Conservation (phyloP, 2,329 filamentous ascomycete species). For the Dactylonectria macrodidyma region DNA sequence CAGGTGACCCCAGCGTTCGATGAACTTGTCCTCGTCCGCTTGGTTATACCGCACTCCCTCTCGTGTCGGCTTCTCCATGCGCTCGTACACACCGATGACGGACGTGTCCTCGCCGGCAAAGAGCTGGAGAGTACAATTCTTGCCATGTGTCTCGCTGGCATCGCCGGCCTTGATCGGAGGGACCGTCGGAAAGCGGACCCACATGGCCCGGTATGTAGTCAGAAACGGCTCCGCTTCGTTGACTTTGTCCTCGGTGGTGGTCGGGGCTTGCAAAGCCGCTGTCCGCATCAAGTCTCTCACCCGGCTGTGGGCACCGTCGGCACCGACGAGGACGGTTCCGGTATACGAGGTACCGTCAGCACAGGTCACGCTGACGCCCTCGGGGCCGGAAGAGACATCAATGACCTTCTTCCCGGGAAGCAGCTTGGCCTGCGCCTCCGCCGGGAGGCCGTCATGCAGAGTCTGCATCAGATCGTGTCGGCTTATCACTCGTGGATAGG, state of each 20-base stretch:
- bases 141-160: conserved; percentile 50
- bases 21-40: conserved; percentile 17
- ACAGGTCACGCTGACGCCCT: conserved; percentile 37
- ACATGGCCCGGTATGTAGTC: conserved; percentile 52
- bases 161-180: conserved; percentile 39
- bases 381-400: conserved; percentile 22
- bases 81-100: conserved; percentile 39
- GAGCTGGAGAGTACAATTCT: conserved; percentile 32
- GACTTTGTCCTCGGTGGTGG: conserved; percentile 6
- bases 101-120: conserved; percentile 35
- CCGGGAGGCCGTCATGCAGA: conserved; percentile 17
- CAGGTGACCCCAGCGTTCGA: conserved; percentile 10
- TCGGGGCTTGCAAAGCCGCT: conserved; percentile 11
- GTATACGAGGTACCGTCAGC: conserved; percentile 35
- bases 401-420: conserved; percentile 36
- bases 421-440: conserved; percentile 23
- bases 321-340: conserved; percentile 41
- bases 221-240: conserved; percentile 21
- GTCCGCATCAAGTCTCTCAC: conserved; percentile 34
- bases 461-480: conserved; percentile 30
- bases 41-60: not conserved
- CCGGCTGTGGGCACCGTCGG: conserved; percentile 40
- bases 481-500: conserved; percentile 48
- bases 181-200: conserved; percentile 49
- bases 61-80: conserved; percentile 32